Evolutionary conservation across 352 stramenopile species (phyloP).

Genomic region (Globisporangium orthogonon): DNA sequence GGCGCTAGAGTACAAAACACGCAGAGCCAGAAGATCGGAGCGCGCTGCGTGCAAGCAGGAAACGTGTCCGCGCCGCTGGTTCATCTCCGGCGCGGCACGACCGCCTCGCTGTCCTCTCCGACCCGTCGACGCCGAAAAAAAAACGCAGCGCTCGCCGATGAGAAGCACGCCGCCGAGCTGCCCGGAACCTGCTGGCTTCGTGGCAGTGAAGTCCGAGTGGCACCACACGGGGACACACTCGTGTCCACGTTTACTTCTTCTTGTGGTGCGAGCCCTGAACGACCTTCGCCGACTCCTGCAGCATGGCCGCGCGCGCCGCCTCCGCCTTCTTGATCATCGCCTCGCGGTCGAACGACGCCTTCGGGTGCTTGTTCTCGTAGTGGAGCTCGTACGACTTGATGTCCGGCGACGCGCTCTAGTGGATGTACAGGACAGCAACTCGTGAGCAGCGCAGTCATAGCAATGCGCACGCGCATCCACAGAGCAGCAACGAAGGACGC

Average conservation of each 20-base stretch:
- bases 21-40: conserved; percentile 8
- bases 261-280: conserved; percentile 46
- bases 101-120: neutral
- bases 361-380: conserved; percentile 57
- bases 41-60: too few species aligned
- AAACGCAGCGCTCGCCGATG: neutral
- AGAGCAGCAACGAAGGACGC: conserved; percentile 7
- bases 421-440: neutral
- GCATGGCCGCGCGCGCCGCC: conserved; percentile 26
- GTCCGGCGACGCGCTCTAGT: conserved; percentile 46
- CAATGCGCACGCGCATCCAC: too few species aligned
- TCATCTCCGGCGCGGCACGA: neutral
- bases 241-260: conserved; percentile 17
- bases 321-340: conserved; percentile 45
- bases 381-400: conserved; percentile 59
- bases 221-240: neutral
- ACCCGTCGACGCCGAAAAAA: neutral
- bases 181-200: neutral
- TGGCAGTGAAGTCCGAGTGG: too few species aligned
- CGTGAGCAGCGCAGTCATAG: too few species aligned
- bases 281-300: conserved; percentile 19
- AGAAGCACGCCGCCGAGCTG: neutral
- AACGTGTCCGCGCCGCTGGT: neutral
- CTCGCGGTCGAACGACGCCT: conserved; percentile 42
- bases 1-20: conserved; percentile 4